Evolutionary conservation across 345 rosid genomes (phyloP).

Genomic region (Stellera chamaejasme): DNA sequence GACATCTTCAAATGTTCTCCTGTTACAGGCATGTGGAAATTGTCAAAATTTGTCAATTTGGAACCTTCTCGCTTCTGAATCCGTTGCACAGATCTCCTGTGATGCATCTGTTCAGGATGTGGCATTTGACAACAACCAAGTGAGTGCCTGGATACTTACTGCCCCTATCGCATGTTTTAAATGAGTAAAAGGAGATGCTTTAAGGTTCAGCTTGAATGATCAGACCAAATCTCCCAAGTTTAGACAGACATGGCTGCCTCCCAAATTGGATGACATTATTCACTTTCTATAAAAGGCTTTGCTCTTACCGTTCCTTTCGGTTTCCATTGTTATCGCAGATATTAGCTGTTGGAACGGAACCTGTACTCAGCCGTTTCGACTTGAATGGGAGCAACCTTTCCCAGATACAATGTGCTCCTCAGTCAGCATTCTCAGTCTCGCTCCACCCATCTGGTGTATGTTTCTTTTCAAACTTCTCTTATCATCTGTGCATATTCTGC

Average conservation of each 20-base stretch:
- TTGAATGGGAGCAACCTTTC: slow-evolving; percentile 66
- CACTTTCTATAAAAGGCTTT: not conserved
- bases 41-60: slow-evolving; percentile 61
- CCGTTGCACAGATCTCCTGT: slow-evolving; percentile 46
- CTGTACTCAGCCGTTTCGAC: slow-evolving; percentile 63
- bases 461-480: slow-evolving; percentile 3
- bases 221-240: not conserved
- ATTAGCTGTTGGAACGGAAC: slow-evolving; percentile 80
- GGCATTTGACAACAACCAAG: slow-evolving; percentile 70
- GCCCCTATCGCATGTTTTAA: too few relatives aligned
- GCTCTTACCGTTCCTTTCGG: not conserved
- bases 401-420: slow-evolving; percentile 79
- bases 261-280: not conserved
- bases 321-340: slow-evolving; percentile 40
- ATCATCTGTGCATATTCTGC: not conserved
- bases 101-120: slow-evolving; percentile 61
- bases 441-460: slow-evolving; percentile 73
- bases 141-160: slow-evolving; percentile 27
- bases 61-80: slow-evolving; percentile 85
- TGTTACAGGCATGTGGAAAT: slow-evolving; percentile 63
- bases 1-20: slow-evolving; percentile 11
- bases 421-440: slow-evolving; percentile 69
- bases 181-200: too few relatives aligned
- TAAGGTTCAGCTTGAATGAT: too few relatives aligned
- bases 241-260: not conserved